These are phyloP conservation scores for Penicillium sclerotigenum DNA, from an alignment of 2,329 filamentous ascomycete genomes.

Conservation along the genomic window DNA sequence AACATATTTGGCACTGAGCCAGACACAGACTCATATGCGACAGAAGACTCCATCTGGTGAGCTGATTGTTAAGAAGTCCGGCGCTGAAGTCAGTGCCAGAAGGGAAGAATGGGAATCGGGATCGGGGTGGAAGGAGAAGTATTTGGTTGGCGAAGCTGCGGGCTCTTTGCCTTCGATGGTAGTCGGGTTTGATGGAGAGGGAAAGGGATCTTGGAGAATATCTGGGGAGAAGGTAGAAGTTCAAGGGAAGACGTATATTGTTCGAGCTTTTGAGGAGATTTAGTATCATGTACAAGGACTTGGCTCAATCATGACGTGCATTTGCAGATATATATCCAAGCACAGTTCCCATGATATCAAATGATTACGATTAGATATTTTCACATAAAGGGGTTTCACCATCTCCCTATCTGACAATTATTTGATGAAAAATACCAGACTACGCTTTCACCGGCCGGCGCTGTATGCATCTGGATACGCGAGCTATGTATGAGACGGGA, in stretches of 20 bases:
- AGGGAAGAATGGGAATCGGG: constrained; percentile 28
- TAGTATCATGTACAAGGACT: background rate
- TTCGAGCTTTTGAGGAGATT: constrained; percentile 30
- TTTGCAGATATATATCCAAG: background rate
- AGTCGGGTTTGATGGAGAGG: constrained; percentile 12
- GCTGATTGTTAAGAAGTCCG: constrained; percentile 19
- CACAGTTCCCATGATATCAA: background rate
- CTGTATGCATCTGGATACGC: background rate
- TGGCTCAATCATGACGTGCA: background rate
- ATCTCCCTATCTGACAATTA: background rate
- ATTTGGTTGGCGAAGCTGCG: constrained; percentile 17
- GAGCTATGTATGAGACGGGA: background rate
- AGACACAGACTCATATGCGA: constrained; percentile 21
- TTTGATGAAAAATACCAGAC: background rate
- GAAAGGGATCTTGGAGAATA: constrained; percentile 13
- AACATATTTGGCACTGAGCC: constrained; percentile 29
- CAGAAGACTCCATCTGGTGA: constrained; percentile 7
- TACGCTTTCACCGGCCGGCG: background rate
- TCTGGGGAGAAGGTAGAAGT: constrained; percentile 21
- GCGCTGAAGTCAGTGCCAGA: constrained; percentile 28
- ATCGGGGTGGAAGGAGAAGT: constrained; percentile 17
- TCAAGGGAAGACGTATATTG: constrained; percentile 19
- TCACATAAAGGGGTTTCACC: background rate
- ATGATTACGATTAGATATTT: background rate
- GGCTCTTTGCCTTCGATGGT: constrained; percentile 23